A percentile compares a stretch with the other conserved stretches of the same genome.
These are phyloP conservation scores for Xylaria sp. DNA, from an alignment of 2,329 filamentous ascomycete species.

Conservation along the genomic window DNA sequence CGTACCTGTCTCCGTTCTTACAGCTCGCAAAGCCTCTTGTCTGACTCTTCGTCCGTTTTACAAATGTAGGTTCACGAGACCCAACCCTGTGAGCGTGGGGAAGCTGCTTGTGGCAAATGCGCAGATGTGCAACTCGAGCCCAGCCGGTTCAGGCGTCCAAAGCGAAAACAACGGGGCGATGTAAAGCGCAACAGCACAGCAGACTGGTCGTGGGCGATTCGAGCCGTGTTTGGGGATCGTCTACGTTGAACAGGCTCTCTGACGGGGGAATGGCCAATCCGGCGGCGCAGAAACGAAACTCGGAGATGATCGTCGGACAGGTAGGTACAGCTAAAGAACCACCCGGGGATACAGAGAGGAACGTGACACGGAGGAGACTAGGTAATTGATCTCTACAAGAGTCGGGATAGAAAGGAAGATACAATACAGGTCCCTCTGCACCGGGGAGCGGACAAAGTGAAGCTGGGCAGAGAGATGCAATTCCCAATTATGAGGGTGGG, in stretches of 20 bases:
- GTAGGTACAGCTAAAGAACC: slow-evolving; percentile 5
- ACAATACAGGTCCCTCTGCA: not conserved
- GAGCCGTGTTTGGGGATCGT: slow-evolving; percentile 6
- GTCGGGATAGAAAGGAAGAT: slow-evolving; percentile 1
- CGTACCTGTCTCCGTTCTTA: slow-evolving; percentile 5
- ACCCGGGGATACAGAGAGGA: slow-evolving; percentile 1
- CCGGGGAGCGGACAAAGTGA: slow-evolving; percentile 10
- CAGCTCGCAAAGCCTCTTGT: not conserved
- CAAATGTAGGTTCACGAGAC: not conserved
- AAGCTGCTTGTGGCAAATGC: slow-evolving; percentile 9
- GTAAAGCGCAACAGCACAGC: not conserved
- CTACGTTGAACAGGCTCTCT: slow-evolving; percentile 13
- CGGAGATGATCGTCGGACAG: slow-evolving; percentile 12
- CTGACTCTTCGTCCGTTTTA: not conserved
- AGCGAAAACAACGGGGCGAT: not conserved
- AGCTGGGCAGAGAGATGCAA: slow-evolving; percentile 19
- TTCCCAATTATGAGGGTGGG: slow-evolving; percentile 19
- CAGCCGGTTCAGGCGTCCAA: not conserved
- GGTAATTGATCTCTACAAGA: slow-evolving; percentile 8
- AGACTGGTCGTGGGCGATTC: slow-evolving; percentile 4
- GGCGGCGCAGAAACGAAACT: slow-evolving; percentile 16
- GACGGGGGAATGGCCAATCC: not conserved
- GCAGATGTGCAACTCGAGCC: slow-evolving; percentile 1
- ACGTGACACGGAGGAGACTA: slow-evolving; percentile 2
- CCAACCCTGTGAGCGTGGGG: not conserved